These are phyloP conservation scores for Vigna angularis DNA, from an alignment of 306 rosid species.

Conservation along the genomic window DNA sequence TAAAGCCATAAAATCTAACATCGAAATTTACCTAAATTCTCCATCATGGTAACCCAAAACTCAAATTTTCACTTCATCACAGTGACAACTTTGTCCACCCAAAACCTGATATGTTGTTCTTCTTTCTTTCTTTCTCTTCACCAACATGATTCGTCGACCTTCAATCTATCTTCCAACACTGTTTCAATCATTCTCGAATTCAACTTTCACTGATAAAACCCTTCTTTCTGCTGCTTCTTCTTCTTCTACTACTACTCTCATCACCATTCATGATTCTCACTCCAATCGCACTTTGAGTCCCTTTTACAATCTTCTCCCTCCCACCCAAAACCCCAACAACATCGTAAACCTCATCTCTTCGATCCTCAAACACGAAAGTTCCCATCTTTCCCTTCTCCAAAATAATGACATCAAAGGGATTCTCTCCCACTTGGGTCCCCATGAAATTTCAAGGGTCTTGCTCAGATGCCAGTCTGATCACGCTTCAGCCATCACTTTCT, in stretches of 20 bases:
- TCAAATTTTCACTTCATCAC: too few relatives aligned
- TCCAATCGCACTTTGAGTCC: constrained; percentile 61
- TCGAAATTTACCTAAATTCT: too few relatives aligned
- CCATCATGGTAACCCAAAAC: too few relatives aligned
- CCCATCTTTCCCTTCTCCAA: constrained; percentile 58
- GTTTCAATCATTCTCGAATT: background rate
- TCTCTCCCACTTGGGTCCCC: constrained; percentile 69
- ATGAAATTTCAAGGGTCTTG: constrained; percentile 76
- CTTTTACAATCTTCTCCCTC: constrained; percentile 80
- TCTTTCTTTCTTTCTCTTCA: too few relatives aligned
- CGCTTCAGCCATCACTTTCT: constrained; percentile 69
- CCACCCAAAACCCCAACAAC: constrained; percentile 80
- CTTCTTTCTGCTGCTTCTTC: constrained; percentile 47
- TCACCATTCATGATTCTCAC: constrained; percentile 53
- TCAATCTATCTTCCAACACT: constrained; percentile 17
- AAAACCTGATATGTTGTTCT: too few relatives aligned
- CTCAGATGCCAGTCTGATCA: constrained; percentile 79
- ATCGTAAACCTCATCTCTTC: constrained; percentile 71
- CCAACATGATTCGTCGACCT: constrained; percentile 62
- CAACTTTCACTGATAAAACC: constrained; percentile 41
- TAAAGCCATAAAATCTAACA: too few relatives aligned
- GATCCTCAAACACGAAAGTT: constrained; percentile 54
- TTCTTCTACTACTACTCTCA: constrained; percentile 51
- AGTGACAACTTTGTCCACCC: too few relatives aligned
- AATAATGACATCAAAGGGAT: constrained; percentile 57